These are phyloP conservation scores for Quercus phellos DNA, from an alignment of 331 rosid genomes.

Conservation along the genomic window DNA sequence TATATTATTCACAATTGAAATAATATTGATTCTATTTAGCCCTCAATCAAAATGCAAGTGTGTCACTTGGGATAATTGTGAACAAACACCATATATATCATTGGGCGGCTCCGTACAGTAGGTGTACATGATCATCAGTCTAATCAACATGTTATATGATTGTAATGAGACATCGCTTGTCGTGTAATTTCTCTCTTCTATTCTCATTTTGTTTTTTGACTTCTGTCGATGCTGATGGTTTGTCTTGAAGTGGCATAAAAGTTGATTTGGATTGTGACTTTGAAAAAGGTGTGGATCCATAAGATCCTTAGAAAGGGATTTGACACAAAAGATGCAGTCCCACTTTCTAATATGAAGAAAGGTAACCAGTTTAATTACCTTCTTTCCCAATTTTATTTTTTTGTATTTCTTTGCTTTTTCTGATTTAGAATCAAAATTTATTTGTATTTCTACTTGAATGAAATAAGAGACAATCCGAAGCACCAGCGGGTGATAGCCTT, in stretches of 20 bases:
- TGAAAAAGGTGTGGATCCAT: conserved; percentile 34
- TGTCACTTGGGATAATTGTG: conserved; percentile 1
- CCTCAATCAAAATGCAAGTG: conserved; percentile 2
- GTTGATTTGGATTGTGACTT: conserved; percentile 53
- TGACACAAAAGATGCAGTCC: conserved; percentile 35
- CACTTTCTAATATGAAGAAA: not conserved
- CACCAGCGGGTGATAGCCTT: too few relatives aligned
- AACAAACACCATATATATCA: conserved; percentile 11
- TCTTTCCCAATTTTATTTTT: not conserved
- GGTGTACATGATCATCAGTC: conserved; percentile 42
- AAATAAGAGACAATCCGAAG: too few relatives aligned
- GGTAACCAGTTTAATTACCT: not conserved
- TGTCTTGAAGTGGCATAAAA: conserved; percentile 59
- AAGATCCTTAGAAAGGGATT: conserved; percentile 60
- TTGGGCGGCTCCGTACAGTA: conserved; percentile 43
- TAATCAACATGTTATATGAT: conserved; percentile 42
- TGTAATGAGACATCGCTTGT: conserved; percentile 31
- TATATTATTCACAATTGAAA: too few relatives aligned
- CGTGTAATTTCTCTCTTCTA: conserved; percentile 35
- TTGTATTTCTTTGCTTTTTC: too few relatives aligned
- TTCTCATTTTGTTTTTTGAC: conserved; percentile 46
- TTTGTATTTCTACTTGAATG: not conserved
- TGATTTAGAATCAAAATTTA: not conserved
- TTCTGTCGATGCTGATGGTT: conserved; percentile 37
- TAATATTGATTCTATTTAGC: too few relatives aligned